These are phyloP conservation scores for Cladosporium sp. DNA, from an alignment of 2,329 filamentous ascomycete genomes.

Conservation along the genomic window DNA sequence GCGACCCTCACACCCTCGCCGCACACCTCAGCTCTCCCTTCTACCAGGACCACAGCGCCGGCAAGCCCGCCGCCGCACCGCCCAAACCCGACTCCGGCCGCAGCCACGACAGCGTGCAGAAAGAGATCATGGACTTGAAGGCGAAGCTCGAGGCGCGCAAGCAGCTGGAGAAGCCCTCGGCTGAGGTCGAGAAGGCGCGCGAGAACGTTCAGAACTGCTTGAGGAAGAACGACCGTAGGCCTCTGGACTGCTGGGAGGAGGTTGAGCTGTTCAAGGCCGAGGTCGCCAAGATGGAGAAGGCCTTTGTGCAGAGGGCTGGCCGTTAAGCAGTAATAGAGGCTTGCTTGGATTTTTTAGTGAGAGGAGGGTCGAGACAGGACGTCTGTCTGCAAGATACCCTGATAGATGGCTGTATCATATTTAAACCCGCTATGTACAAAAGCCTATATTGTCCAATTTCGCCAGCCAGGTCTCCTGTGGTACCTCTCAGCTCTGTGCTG, in stretches of 20 bases:
- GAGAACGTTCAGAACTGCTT: slow-evolving; percentile 75
- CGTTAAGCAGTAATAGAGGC: slow-evolving; percentile 23
- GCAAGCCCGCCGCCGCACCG: slow-evolving; percentile 21
- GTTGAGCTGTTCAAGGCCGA: slow-evolving; percentile 86
- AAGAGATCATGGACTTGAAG: slow-evolving; percentile 55
- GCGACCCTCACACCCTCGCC: slow-evolving; percentile 24
- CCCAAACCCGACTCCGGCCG: slow-evolving; percentile 41
- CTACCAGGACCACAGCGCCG: slow-evolving; percentile 33
- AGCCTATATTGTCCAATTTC: neutral
- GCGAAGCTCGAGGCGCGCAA: slow-evolving; percentile 50
- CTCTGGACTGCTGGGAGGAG: slow-evolving; percentile 91
- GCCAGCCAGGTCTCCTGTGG: too few species aligned
- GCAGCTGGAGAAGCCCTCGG: slow-evolving; percentile 61
- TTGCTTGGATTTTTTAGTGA: neutral
- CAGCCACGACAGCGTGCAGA: slow-evolving; percentile 50
- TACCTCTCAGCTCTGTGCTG: too few species aligned
- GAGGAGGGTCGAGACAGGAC: neutral
- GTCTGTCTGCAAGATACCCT: slow-evolving; percentile 7
- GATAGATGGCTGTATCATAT: slow-evolving; percentile 12
- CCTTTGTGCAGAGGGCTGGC: slow-evolving; percentile 81
- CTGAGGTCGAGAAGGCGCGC: slow-evolving; percentile 69
- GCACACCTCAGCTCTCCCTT: slow-evolving; percentile 31
- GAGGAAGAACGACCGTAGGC: slow-evolving; percentile 76
- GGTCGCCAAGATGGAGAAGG: slow-evolving; percentile 78
- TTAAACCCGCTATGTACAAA: slow-evolving; percentile 8